phyloP scores from a whole-genome alignment of 345 rosid species.

The Camelina hispida region DNA sequence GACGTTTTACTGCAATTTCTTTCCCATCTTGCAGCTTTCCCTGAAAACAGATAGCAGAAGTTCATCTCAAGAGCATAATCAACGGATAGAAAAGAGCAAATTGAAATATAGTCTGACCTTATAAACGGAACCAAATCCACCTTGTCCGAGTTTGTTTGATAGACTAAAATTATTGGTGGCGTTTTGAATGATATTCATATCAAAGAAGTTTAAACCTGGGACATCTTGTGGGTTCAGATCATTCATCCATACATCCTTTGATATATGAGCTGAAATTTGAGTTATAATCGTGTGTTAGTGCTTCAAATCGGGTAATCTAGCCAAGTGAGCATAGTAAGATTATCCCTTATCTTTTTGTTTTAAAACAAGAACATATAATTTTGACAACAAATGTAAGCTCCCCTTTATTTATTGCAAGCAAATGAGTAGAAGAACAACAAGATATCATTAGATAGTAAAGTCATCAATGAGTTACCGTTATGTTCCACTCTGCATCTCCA shows the following conservation, averaged over 20 bases:
- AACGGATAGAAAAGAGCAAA: not conserved
- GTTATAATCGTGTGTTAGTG: not conserved
- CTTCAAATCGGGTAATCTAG: not conserved
- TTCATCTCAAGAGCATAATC: not conserved
- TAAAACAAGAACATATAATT: not conserved
- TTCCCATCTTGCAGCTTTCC: constrained; percentile 30
- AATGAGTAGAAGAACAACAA: not conserved
- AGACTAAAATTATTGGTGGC: constrained; percentile 25
- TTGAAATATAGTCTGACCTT: not conserved
- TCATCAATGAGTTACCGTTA: constrained; percentile 2
- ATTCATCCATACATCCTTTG: constrained; percentile 12
- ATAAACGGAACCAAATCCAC: constrained; percentile 37
- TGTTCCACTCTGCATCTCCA: constrained; percentile 13
- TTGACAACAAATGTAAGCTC: not conserved
- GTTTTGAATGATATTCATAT: not conserved
- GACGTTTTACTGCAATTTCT: constrained; percentile 6
- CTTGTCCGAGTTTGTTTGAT: constrained; percentile 36
- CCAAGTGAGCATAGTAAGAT: not conserved
- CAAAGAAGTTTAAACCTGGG: constrained; percentile 17
- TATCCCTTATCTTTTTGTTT: not conserved
- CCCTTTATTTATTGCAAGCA: not conserved
- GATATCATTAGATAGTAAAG: not conserved
- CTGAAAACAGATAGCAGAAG: not conserved
- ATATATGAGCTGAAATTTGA: not conserved
- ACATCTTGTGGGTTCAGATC: not conserved